Base-by-base conservation (phyloP, 2,329 filamentous ascomycete genomes). In the Aspergillus ochraceus region DNA sequence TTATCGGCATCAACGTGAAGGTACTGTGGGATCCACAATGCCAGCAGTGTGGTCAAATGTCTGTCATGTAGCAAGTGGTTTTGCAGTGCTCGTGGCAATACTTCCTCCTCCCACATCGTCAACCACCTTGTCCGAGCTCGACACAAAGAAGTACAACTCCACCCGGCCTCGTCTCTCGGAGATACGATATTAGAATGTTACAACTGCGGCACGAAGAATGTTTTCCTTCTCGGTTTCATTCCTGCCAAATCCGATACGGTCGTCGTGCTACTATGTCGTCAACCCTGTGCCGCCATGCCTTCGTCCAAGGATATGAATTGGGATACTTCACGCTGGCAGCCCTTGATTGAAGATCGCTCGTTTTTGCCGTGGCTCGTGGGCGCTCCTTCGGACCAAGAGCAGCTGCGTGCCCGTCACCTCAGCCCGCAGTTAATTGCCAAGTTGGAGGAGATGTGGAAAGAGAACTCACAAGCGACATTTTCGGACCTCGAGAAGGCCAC, bases 251-350 rank as follows among this genome's bases (percentile, higher is more conserved):
- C 95, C 11, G 96, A 99, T 72, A 97, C 95, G 0, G 95, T 99
- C 29, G 96, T 99, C 8, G 95, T 99, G 24, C 86, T 99, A 49
- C 85, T 99, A 42, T 99, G 95, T 76, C 92, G 95, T 62, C 95
- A 98, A 77, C 95, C 95, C 51, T 99, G 95, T 76, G 95, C 94
- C 36, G 90, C 95, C 29, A 94, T 91, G 79, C 90, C 93, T 1
- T 98, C 95, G 36, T 94, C 92, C 66, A 99, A 99, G 79, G 95
- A 99, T 71, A 98, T 99, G 93, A 99, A 95, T 76, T 99, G 95
- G 95, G 95, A 99, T 75, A 96, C 93, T 6, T 96, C 94, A 26
- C 88, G 93, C 73, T 99, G 95, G 95, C 93, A 98, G 75, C 95
- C 95, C 12, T 83, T 99, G 60, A 98, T 99, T 65, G 93, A 97